Percentiles rank a stretch among this genome's conserved stretches.
Conservation (phyloP, 805 yeast species). For the Ogataea degrootiae region DNA sequence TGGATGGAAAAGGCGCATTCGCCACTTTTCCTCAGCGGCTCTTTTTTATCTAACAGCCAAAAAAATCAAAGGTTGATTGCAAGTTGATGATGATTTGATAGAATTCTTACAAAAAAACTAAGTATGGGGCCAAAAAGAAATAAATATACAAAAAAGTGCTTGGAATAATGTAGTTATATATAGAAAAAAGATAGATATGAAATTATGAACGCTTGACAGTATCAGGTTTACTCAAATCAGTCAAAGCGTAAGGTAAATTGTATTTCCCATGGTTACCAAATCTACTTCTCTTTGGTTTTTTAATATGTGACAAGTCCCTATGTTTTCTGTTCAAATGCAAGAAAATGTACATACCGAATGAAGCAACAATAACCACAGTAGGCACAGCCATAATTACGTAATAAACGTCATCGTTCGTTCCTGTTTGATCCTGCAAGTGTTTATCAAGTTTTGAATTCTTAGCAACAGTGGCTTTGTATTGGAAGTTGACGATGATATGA, state of each 20-base stretch:
- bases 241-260: conserved; percentile 22
- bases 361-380: conserved; percentile 54
- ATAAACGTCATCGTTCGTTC: conserved; percentile 41
- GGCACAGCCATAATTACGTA: conserved; percentile 68
- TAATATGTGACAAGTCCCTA: conserved; percentile 46
- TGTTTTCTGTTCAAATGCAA: conserved; percentile 51
- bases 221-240: conserved; percentile 26
- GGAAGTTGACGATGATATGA: conserved; percentile 41
- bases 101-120: no score
- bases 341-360: conserved; percentile 61
- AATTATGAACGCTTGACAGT: conserved; percentile 14
- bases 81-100: no score
- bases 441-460: conserved; percentile 36
- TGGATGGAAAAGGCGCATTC: no score
- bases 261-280: conserved; percentile 29
- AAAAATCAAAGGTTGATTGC: no score
- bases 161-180: background rate
- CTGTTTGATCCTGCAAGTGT: conserved; percentile 32
- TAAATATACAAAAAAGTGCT: background rate
- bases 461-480: conserved; percentile 49
- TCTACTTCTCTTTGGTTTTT: conserved; percentile 32
- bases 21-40: no score
- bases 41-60: no score
- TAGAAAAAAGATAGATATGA: background rate
- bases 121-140: no score